These are phyloP conservation scores for Paecilomyces sp. DNA, from an alignment of 2,329 filamentous ascomycete genomes.

Conservation along the genomic window DNA sequence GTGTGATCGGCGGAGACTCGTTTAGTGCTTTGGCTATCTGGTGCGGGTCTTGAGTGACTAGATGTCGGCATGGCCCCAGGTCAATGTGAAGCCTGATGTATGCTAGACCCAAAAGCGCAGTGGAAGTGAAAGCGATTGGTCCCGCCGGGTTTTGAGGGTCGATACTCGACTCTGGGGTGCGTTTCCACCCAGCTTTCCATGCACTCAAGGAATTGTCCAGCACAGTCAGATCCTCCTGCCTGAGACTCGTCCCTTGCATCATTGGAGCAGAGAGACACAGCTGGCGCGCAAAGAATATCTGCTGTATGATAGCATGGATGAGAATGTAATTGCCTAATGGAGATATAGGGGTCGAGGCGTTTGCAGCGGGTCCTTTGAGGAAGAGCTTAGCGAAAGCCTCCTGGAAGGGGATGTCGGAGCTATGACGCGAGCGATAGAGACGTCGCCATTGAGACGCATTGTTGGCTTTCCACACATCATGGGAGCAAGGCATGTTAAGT, in stretches of 20 bases:
- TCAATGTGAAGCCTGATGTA: slow-evolving; percentile 44
- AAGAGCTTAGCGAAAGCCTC: slow-evolving; percentile 40
- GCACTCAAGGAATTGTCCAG: slow-evolving; percentile 42
- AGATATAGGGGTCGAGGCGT: slow-evolving; percentile 33
- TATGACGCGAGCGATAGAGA: slow-evolving; percentile 25
- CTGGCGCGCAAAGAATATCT: slow-evolving; percentile 47
- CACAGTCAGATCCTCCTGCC: slow-evolving; percentile 36
- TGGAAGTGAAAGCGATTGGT: slow-evolving; percentile 47
- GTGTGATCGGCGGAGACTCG: slow-evolving; percentile 35
- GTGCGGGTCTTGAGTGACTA: slow-evolving; percentile 40
- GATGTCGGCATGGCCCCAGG: slow-evolving; percentile 38
- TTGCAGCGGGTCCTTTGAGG: slow-evolving; percentile 27
- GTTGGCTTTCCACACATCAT: slow-evolving; percentile 49
- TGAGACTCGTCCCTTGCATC: slow-evolving; percentile 35
- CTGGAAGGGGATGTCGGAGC: slow-evolving; percentile 34
- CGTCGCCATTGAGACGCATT: slow-evolving; percentile 45
- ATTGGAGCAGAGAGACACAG: slow-evolving; percentile 39
- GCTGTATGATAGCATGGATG: slow-evolving; percentile 48
- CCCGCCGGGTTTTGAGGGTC: slow-evolving; percentile 48
- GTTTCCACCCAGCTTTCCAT: slow-evolving; percentile 49
- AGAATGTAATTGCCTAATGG: slow-evolving; percentile 49
- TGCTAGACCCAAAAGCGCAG: slow-evolving; percentile 39
- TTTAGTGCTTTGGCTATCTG: slow-evolving; percentile 41
- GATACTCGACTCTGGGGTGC: slow-evolving; percentile 46
- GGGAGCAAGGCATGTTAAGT: slow-evolving; percentile 47